Base-by-base conservation (phyloP, 73 alveolate genomes). In the Breviolum minutum region DNA sequence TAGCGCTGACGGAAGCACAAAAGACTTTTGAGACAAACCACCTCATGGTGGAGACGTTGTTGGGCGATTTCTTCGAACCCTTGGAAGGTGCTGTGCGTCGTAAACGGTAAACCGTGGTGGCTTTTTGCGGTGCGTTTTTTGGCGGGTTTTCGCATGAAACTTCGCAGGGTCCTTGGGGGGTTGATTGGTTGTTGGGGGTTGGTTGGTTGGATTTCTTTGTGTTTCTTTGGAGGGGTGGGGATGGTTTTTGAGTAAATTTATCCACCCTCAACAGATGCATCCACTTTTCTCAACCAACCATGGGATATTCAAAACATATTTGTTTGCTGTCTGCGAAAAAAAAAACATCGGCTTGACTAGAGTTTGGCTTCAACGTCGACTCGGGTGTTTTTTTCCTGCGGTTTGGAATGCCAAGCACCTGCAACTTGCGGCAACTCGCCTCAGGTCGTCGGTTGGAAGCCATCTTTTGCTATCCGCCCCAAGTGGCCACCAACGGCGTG, bases 51-150 rank as follows among this genome's bases (percentile, higher is more conserved):
- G 86, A 77, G 7, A 26, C 63, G 19, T 63, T 26, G 63, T 63
- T 27, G 63, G 86, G 86, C 86, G 86, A 77, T 30, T 77, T 77
- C 86, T 77, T 77, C 24, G 86, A 77, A 9, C 86, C 86, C 86
- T 77, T 77, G 86, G 63, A 77, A 77, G 86, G 86, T 7, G 24
- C 6, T 2, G 24, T 14, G 24, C 8, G 54, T 40, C 5, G 54
- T 2, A 40, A 40, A 40, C 54, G 54, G 54, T 40, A 40, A 40
- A 40, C 54, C 5, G 54, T 40, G 54, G 54, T 40, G 54, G 77
- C 4, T 14, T 68, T 14, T 14, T 17, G 77, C n/a, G 77, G 77
- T 68, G 2, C 77, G 77, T n/a, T n/a, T n/a, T n/a, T n/a, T n/a
- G n/a, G n/a, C n/a, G n/a, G n/a, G n/a, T n/a, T n/a, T n/a, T n/a